phyloP scores from a whole-genome alignment of 2,329 filamentous ascomycete genomes.

The Metarhizium sp. region DNA sequence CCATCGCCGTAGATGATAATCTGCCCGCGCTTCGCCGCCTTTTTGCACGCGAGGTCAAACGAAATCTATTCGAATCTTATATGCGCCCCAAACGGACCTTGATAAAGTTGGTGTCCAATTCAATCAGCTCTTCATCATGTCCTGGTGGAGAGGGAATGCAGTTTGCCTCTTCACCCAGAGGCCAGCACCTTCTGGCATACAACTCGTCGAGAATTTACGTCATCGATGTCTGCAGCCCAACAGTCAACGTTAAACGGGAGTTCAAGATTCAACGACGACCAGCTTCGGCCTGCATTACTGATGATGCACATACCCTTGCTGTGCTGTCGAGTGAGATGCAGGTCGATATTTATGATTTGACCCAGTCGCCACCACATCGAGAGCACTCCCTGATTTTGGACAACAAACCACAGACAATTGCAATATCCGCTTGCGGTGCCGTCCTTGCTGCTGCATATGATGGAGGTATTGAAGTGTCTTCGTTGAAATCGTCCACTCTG shows the following conservation, averaged over 20 bases:
- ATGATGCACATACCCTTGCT: slow-evolving; percentile 66
- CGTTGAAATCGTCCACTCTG: slow-evolving; percentile 54
- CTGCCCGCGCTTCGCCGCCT: slow-evolving; percentile 52
- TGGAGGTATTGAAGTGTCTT: slow-evolving; percentile 81
- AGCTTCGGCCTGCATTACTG: slow-evolving; percentile 66
- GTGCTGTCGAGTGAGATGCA: slow-evolving; percentile 76
- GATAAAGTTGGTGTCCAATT: slow-evolving; percentile 74
- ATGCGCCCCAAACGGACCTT: slow-evolving; percentile 60
- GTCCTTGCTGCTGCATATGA: slow-evolving; percentile 80
- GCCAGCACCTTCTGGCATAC: slow-evolving; percentile 67
- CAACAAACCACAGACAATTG: slow-evolving; percentile 67
- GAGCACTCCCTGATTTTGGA: slow-evolving; percentile 70
- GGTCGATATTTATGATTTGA: slow-evolving; percentile 75
- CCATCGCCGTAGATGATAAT: slow-evolving; percentile 33
- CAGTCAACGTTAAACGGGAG: slow-evolving; percentile 61
- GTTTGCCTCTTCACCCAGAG: slow-evolving; percentile 69
- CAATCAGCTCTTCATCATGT: slow-evolving; percentile 73
- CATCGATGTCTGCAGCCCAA: slow-evolving; percentile 53
- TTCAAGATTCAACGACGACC: slow-evolving; percentile 72
- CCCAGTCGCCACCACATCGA: slow-evolving; percentile 53
- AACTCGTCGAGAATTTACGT: slow-evolving; percentile 81
- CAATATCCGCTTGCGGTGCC: slow-evolving; percentile 70
- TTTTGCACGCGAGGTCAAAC: slow-evolving; percentile 63
- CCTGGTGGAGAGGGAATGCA: slow-evolving; percentile 80
- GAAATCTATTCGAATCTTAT: slow-evolving; percentile 70